These are phyloP conservation scores for Tremella mesenterica DNA, from an alignment of 768 basidiomycete genomes.

Conservation along the genomic window DNA sequence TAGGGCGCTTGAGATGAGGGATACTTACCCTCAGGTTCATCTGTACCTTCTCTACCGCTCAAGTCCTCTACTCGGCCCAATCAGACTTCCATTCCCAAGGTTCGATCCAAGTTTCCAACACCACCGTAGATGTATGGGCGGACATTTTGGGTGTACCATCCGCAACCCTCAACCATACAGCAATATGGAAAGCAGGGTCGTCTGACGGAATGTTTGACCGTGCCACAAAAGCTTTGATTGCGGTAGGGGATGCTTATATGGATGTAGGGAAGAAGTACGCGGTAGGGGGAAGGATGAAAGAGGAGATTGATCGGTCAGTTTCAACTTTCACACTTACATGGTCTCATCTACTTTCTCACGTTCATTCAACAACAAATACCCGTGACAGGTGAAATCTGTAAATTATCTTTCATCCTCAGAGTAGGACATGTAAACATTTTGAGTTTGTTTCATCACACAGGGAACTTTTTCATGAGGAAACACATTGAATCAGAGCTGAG, in stretches of 20 bases:
- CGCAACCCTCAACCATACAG: background rate
- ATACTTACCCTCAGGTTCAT: too few species aligned
- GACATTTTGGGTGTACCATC: conserved; percentile 13
- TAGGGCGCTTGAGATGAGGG: too few species aligned
- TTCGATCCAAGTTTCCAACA: conserved; percentile 7
- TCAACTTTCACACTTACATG: background rate
- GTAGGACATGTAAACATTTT: background rate
- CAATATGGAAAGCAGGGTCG: background rate
- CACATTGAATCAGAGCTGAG: background rate
- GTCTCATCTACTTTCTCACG: background rate
- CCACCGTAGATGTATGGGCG: conserved; percentile 24
- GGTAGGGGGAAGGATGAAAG: conserved; percentile 31
- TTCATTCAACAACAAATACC: background rate
- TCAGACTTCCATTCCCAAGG: conserved; percentile 2
- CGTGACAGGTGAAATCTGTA: background rate
- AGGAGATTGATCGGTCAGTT: conserved; percentile 36
- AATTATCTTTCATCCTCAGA: background rate
- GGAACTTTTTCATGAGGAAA: background rate
- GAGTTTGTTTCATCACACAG: background rate
- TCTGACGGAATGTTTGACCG: background rate
- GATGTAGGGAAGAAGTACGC: conserved; percentile 7
- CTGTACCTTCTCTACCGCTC: conserved; percentile 29
- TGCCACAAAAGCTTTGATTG: conserved; percentile 13
- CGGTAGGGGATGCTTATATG: conserved; percentile 22
- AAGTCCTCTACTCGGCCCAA: conserved; percentile 20